Conservation (phyloP, 2,329 filamentous ascomycete species). For the Colletotrichum higginsianum region DNA sequence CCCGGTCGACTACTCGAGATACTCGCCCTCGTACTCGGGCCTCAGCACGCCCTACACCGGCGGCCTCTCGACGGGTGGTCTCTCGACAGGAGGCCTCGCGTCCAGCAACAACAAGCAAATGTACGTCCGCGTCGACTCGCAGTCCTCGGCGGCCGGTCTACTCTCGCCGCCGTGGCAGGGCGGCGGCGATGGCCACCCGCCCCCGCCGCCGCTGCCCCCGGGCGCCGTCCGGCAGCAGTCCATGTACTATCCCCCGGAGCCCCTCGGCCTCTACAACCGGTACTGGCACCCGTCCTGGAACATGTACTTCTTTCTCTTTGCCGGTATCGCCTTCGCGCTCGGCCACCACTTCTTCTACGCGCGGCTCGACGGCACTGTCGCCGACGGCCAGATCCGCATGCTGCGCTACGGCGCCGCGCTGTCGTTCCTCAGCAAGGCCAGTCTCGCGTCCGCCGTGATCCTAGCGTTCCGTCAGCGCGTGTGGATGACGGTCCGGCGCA, state of each 20-base stretch:
- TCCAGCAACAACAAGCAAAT: not conserved
- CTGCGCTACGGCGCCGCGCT: slow-evolving; percentile 54
- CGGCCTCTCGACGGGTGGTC: slow-evolving; percentile 17
- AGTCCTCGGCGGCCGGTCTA: slow-evolving; percentile 26
- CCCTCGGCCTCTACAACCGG: slow-evolving; percentile 24
- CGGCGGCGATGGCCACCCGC: not conserved
- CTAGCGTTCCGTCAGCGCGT: slow-evolving; percentile 46
- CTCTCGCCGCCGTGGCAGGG: slow-evolving; percentile 30
- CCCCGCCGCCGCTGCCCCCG: not conserved
- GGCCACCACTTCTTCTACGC: slow-evolving; percentile 56
- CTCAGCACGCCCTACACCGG: slow-evolving; percentile 34
- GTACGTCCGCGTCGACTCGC: slow-evolving; percentile 36
- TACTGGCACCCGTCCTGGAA: slow-evolving; percentile 55
- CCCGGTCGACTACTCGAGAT: slow-evolving; percentile 30
- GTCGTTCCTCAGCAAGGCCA: slow-evolving; percentile 55
- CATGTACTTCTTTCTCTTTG: slow-evolving; percentile 54
- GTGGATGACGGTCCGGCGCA: slow-evolving; percentile 45
- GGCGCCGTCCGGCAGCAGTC: slow-evolving; percentile 14
- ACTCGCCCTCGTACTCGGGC: slow-evolving; percentile 31
- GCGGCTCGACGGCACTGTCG: slow-evolving; percentile 49
- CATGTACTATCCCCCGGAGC: slow-evolving; percentile 32
- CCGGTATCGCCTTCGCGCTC: slow-evolving; percentile 51
- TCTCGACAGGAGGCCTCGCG: not conserved
- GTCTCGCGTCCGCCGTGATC: slow-evolving; percentile 52
- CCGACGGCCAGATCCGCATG: slow-evolving; percentile 52